Evolutionary conservation across 441 rosid genomes (phyloP).

Genomic region (Erodium texanum): DNA sequence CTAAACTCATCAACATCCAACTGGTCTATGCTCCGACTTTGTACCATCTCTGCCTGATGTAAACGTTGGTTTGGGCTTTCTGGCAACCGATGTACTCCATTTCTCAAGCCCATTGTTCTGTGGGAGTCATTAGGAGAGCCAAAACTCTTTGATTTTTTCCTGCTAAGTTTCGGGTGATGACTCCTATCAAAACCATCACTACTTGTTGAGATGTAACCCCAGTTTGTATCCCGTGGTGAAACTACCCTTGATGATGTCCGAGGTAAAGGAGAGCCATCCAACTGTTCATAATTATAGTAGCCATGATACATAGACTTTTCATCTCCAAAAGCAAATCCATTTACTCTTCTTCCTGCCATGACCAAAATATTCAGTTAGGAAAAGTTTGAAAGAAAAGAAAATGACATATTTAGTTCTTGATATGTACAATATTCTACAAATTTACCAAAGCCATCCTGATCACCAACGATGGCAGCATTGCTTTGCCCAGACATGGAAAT

Average conservation of each 20-base stretch:
- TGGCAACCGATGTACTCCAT: constrained; percentile 35
- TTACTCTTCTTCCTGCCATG: constrained; percentile 61
- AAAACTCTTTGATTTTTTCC: constrained; percentile 40
- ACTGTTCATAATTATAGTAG: constrained; percentile 35
- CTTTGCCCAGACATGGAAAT: constrained; percentile 52
- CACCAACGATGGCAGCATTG: constrained; percentile 34
- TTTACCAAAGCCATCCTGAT: constrained; percentile 48
- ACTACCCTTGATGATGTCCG: constrained; percentile 48
- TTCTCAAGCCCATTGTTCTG: constrained; percentile 42
- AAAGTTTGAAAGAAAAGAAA: neutral
- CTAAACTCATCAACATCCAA: constrained; percentile 50
- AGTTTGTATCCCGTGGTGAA: constrained; percentile 39
- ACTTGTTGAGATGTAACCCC: constrained; percentile 34
- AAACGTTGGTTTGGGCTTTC: constrained; percentile 41
- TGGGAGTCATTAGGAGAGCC: constrained; percentile 28
- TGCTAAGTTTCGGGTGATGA: constrained; percentile 38
- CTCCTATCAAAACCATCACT: constrained; percentile 43
- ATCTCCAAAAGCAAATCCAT: constrained; percentile 60
- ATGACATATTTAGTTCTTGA: neutral
- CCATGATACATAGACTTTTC: constrained; percentile 47
- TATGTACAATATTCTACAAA: constrained; percentile 1
- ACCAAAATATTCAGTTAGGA: constrained; percentile 18
- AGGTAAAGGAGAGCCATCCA: constrained; percentile 46
- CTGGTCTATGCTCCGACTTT: constrained; percentile 30
- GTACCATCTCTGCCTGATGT: constrained; percentile 18